Conservation (phyloP, 495 filamentous ascomycete species). For the Aspergillus baeticus region DNA sequence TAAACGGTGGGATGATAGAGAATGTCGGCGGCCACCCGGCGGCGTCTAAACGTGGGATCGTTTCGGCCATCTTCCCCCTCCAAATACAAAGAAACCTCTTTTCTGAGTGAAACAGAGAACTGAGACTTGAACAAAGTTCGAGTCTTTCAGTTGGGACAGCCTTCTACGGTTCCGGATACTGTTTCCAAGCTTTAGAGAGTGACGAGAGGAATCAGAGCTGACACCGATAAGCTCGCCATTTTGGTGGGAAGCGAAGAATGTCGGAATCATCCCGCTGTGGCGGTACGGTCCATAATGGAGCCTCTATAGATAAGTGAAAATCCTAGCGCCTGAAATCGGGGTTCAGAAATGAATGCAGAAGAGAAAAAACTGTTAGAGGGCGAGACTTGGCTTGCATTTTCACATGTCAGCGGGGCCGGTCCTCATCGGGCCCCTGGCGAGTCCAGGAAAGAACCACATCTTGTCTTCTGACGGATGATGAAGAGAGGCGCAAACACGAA, state of each 20-base stretch:
- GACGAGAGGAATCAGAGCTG: not conserved
- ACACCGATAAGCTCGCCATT: constrained; percentile 13
- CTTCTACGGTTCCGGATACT: too few relatives aligned
- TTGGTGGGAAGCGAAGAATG: not conserved
- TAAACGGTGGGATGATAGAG: constrained; percentile 23
- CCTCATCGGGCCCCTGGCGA: too few relatives aligned
- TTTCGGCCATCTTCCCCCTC: constrained; percentile 13
- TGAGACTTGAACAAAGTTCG: too few relatives aligned
- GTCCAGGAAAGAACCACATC: not conserved
- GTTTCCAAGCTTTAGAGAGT: not conserved
- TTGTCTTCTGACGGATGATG: too few relatives aligned
- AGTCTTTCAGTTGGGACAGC: too few relatives aligned
- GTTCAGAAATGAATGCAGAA: not conserved
- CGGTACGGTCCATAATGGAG: not conserved
- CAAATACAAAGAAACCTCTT: too few relatives aligned
- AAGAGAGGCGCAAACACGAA: too few relatives aligned
- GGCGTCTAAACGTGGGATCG: constrained; percentile 8
- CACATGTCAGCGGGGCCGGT: constrained; percentile 15
- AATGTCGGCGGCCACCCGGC: constrained; percentile 12
- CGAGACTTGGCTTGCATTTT: constrained; percentile 6
- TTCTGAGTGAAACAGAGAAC: too few relatives aligned
- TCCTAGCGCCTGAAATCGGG: too few relatives aligned
- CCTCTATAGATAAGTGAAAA: not conserved
- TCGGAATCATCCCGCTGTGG: constrained; percentile 4
- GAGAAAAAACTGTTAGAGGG: not conserved